Evolutionary conservation across 78 protist species (phyloP).

Genomic region (Chrysochromulina tobinii): DNA sequence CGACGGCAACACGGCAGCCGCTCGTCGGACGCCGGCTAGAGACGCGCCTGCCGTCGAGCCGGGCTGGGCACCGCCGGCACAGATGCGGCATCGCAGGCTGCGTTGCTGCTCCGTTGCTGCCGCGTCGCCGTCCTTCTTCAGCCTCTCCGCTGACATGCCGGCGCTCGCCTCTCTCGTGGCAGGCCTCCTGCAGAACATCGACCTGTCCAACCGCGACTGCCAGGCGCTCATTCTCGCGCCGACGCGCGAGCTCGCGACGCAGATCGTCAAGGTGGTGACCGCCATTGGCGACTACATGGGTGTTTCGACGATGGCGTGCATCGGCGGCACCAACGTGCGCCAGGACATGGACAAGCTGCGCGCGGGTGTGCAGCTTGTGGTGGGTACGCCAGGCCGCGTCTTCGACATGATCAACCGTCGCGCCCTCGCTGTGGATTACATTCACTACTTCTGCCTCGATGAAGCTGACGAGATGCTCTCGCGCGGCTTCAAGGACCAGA

Average conservation of each 20-base stretch:
- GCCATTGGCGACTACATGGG: constrained; percentile 90
- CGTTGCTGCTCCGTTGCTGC: not conserved
- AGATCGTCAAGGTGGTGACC: constrained; percentile 84
- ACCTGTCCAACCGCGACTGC: constrained; percentile 54
- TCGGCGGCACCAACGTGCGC: constrained; percentile 96
- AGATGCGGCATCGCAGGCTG: too few species aligned
- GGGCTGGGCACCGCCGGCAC: too few species aligned
- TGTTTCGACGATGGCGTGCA: constrained; percentile 79
- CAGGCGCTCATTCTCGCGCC: constrained; percentile 98
- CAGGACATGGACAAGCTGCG: constrained; percentile 88
- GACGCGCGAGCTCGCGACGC: constrained; percentile 99
- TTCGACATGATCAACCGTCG: constrained; percentile 95
- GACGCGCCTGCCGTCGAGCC: too few species aligned
- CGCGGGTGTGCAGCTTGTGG: constrained; percentile 92
- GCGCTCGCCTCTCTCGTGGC: not conserved
- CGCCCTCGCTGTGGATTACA: constrained; percentile 66
- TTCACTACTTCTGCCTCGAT: constrained; percentile 93
- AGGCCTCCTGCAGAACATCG: constrained; percentile 74
- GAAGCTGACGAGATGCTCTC: constrained; percentile 99
- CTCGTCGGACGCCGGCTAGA: too few species aligned
- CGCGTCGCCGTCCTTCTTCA: not conserved
- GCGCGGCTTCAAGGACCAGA: constrained; percentile 98
- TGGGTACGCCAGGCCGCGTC: constrained; percentile 99
- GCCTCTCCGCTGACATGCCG: not conserved
- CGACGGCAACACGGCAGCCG: too few species aligned